Base-by-base conservation (phyloP, 208 protist genomes). In the Acanthamoeba triangularis region DNA sequence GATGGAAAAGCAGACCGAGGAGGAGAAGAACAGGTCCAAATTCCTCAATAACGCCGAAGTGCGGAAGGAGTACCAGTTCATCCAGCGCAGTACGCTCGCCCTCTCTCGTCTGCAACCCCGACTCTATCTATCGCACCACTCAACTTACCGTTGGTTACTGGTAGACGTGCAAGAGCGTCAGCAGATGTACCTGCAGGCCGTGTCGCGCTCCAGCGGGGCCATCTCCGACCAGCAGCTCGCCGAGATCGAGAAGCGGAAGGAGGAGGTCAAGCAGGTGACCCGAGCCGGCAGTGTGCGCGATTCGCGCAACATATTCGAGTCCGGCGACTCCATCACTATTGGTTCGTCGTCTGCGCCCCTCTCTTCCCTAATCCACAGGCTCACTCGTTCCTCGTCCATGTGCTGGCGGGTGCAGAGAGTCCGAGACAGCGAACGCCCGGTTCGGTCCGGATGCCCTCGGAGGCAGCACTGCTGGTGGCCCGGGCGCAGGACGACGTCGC, bases 181-280 rank as follows among this genome's bases (percentile, higher is more conserved):
- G 87, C 87, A 76, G 33, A 93, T 93, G 56, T 93, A 93, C 65
- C 87, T 93, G 6, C 63, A 74, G 37, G 87, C 87, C 6, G 65
- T 76, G 44, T 78, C 63, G 14, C 56, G 87, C 44, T 93, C 87
- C 13, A 93, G 87, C 65, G 37, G n/a, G 25, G 13, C 61, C 14
- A 88, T 88, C 20, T 88, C 80, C 41, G 80, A 88, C 10, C 87
- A 76, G n/a, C 87, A 76, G 87, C 87, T 93, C 20, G 56, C 63
- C 37, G 65, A 93, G 87, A 69, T 93, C 52, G 65, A 93, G 61
- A 93, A 93, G 65, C 23, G 65, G 59, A 93, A 93, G 65, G 87
- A 93, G 33, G 87, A 93, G 11, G 35, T 93, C 25, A 93, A 93
- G 87, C 56, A 76, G 25, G 87, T 93, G 11, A 52, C 41, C 11